Conservation (phyloP, 23 red algal species). For the Gracilaria gracilis region DNA sequence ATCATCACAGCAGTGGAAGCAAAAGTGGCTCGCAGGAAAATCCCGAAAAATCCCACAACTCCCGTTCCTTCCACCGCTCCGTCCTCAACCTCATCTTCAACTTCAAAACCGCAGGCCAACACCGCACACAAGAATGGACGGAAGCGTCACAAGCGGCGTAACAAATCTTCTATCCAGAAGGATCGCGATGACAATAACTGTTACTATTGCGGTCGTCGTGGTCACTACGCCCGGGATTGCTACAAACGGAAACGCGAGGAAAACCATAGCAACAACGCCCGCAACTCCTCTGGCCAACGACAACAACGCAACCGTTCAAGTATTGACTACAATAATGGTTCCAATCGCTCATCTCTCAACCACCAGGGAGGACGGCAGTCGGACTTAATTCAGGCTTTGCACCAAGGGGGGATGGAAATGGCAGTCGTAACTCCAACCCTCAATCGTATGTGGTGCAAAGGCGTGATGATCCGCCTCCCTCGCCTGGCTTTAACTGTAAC, state of each 20-base stretch:
- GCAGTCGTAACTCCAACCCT: too few relatives aligned
- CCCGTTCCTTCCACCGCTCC: background rate
- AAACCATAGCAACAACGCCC: background rate
- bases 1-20: conserved; percentile 21
- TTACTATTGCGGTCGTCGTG: background rate
- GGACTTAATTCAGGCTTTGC: background rate
- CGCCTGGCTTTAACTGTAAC: too few relatives aligned
- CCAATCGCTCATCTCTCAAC: background rate
- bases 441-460: too few relatives aligned
- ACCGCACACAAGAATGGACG: background rate
- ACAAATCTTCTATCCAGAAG: too few relatives aligned
- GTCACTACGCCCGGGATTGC: conserved; percentile 14
- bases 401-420: too few relatives aligned
- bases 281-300: background rate
- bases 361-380: background rate
- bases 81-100: too few relatives aligned
- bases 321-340: background rate
- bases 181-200: conserved; percentile 11
- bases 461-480: too few relatives aligned
- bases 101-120: background rate
- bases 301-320: background rate
- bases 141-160: background rate
- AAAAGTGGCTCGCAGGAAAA: conserved; percentile 38
- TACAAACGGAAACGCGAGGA: too few relatives aligned
- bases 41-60: background rate